Conservation (phyloP, 2,329 filamentous ascomycete genomes). For the Ascochyta clinopodiicola region DNA sequence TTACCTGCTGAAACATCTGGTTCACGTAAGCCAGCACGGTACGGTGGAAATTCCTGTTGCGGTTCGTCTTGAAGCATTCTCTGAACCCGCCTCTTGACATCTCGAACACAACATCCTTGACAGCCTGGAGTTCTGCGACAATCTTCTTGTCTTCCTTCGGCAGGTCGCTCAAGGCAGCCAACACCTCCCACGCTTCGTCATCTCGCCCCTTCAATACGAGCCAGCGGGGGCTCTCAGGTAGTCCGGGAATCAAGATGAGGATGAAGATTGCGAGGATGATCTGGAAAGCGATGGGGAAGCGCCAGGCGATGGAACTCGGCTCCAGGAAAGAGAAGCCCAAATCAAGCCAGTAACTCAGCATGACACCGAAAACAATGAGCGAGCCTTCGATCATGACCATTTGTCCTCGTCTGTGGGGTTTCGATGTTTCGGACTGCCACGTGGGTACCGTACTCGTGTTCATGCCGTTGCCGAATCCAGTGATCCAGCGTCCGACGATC, state of each 20-base stretch:
- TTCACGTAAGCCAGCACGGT: conserved; percentile 52
- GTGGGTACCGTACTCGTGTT: conserved; percentile 50
- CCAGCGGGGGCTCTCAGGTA: conserved; percentile 55
- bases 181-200: conserved; percentile 50
- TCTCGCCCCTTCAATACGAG: conserved; percentile 60
- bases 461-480: conserved; percentile 54
- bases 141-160: conserved; percentile 48
- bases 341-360: conserved; percentile 52
- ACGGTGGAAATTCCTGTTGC: conserved; percentile 54
- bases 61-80: conserved; percentile 65
- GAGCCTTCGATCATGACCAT: conserved; percentile 58
- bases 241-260: conserved; percentile 55
- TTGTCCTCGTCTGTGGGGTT: conserved; percentile 54
- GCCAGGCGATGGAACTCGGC: conserved; percentile 47
- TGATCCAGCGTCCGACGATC: conserved; percentile 58
- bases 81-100: conserved; percentile 57
- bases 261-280: conserved; percentile 65
- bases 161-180: conserved; percentile 48
- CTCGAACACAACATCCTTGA: conserved; percentile 48
- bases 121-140: conserved; percentile 44
- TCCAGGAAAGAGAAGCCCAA: conserved; percentile 60
- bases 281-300: conserved; percentile 63
- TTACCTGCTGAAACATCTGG: conserved; percentile 55
- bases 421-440: conserved; percentile 57
- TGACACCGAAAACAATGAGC: conserved; percentile 54